These are phyloP conservation scores for Arthromyces matolae DNA, from an alignment of 768 basidiomycete genomes.

Conservation along the genomic window DNA sequence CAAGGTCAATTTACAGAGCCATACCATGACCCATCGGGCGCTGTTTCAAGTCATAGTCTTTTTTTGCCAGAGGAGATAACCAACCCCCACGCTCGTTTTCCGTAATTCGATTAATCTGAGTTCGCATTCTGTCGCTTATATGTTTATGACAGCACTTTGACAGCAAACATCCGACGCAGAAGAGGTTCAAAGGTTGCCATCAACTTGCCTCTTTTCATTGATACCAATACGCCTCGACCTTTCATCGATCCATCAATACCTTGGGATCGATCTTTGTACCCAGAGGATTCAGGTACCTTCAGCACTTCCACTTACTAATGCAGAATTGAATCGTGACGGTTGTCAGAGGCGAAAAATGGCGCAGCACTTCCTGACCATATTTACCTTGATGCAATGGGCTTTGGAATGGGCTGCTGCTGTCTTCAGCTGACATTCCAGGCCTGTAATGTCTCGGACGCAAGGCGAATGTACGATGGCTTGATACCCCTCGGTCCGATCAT, in stretches of 20 bases:
- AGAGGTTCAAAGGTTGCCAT: conserved; percentile 94
- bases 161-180: conserved; percentile 89
- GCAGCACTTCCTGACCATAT: conserved; percentile 89
- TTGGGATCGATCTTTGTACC: conserved; percentile 76
- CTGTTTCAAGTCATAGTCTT: conserved; percentile 85
- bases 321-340: conserved; percentile 8
- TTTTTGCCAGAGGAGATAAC: conserved; percentile 96
- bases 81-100: conserved; percentile 96
- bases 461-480: conserved; percentile 93
- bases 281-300: conserved; percentile 75
- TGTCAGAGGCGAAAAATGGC: conserved; percentile 79
- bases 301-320: conserved; percentile 6
- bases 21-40: conserved; percentile 66
- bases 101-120: conserved; percentile 44
- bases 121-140: conserved; percentile 10
- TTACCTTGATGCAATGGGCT: conserved; percentile 99
- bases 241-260: conserved; percentile 94
- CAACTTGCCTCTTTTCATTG: conserved; percentile 90
- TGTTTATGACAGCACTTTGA: conserved; percentile 69
- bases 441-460: conserved; percentile 88
- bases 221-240: conserved; percentile 80
- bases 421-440: conserved; percentile 97
- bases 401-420: conserved; percentile 99
- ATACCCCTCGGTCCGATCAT: conserved; percentile 94
- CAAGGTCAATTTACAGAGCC: conserved; percentile 93